Percentiles rank a stretch among this genome's conserved stretches.
Conservation (phyloP, 768 basidiomycete species). For the Pleurotus tuber-regium region DNA sequence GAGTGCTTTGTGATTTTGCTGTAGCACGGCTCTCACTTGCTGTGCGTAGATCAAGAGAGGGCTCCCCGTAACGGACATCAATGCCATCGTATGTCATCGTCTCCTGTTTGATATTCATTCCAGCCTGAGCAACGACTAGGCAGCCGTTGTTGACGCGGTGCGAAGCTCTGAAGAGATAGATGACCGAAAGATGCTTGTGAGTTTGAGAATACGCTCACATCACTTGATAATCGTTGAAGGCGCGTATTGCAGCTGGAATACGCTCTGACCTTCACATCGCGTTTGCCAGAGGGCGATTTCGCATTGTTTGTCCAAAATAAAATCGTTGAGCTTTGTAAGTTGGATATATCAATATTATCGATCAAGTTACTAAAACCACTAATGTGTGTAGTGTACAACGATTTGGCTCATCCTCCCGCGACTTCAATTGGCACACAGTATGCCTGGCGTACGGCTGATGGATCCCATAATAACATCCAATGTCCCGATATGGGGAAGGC, state of each 20-base stretch:
- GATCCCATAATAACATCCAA: constrained; percentile 70
- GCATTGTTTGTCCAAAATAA: constrained; percentile 38
- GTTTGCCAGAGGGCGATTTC: constrained; percentile 46
- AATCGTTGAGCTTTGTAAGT: constrained; percentile 56
- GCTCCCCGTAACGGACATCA: constrained; percentile 1
- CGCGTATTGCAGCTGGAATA: constrained; percentile 59
- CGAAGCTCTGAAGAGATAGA: constrained; percentile 62
- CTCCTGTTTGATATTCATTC: too few species aligned
- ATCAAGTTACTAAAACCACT: neutral
- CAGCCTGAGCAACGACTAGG: constrained; percentile 31
- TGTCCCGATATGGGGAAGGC: constrained; percentile 76
- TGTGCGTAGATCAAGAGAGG: neutral
- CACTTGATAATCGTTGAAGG: too few species aligned
- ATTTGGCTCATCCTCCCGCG: constrained; percentile 75
- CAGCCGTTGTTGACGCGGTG: constrained; percentile 59
- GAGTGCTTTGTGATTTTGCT: too few species aligned
- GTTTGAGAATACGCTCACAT: too few species aligned
- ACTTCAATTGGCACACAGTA: constrained; percentile 64
- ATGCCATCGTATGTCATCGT: neutral
- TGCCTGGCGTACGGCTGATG: constrained; percentile 74
- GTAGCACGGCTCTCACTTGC: neutral
- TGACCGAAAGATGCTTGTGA: constrained; percentile 73
- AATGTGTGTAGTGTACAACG: constrained; percentile 75
- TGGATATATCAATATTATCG: neutral
- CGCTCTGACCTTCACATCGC: constrained; percentile 59